phyloP scores from a whole-genome alignment of 179 eudicot species.

The Gypsophila paniculata region DNA sequence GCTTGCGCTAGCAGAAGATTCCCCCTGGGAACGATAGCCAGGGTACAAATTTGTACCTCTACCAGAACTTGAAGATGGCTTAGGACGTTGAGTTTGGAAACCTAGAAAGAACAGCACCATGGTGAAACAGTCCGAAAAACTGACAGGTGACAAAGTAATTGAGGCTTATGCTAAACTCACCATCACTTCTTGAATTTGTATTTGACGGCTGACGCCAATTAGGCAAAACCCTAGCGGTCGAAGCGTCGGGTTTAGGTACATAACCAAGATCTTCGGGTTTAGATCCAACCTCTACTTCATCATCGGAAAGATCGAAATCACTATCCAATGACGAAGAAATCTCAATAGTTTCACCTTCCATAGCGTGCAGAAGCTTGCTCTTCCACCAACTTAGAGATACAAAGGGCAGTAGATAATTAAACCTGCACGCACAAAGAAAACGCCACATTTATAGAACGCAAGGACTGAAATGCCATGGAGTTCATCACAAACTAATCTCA shows the following conservation, averaged over 20 bases:
- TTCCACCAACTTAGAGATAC: conserved; percentile 8
- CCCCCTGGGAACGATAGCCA: conserved; percentile 27
- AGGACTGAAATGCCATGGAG: neutral
- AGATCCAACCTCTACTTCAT: conserved; percentile 35
- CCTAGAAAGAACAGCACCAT: conserved; percentile 33
- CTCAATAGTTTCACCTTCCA: conserved; percentile 41
- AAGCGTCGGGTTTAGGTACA: conserved; percentile 30
- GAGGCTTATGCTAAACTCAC: conserved; percentile 8
- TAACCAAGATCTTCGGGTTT: conserved; percentile 25
- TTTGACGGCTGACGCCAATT: conserved; percentile 29
- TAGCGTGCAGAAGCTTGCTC: conserved; percentile 26
- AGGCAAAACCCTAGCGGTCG: conserved; percentile 39
- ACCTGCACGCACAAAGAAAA: conserved; percentile 18
- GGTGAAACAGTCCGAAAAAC: neutral
- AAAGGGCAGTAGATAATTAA: conserved; percentile 11
- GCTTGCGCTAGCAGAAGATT: conserved; percentile 31
- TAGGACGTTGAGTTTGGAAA: conserved; percentile 23
- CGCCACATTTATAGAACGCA: neutral
- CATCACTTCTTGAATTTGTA: conserved; percentile 28
- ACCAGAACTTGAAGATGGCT: conserved; percentile 28
- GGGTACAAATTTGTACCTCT: conserved; percentile 35
- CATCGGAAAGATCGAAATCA: conserved; percentile 36
- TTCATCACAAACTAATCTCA: conserved; percentile 16
- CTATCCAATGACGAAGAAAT: conserved; percentile 56
- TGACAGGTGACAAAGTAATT: neutral